These are phyloP conservation scores for Trichophyton verrucosum DNA, from an alignment of 2,329 filamentous ascomycete species.

Conservation along the genomic window DNA sequence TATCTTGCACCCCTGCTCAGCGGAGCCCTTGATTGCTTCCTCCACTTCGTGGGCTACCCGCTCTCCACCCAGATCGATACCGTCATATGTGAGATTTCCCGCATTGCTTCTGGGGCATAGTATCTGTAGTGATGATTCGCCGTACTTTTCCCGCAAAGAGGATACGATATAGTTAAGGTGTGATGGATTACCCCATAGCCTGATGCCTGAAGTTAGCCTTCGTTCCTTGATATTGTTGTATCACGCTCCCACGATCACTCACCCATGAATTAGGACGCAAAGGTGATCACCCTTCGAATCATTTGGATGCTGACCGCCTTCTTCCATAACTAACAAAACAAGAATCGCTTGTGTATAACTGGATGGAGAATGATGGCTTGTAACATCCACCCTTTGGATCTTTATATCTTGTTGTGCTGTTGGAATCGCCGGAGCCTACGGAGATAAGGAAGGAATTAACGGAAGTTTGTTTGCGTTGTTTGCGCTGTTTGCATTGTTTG, in stretches of 20 bases:
- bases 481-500: background rate
- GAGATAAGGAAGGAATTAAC: background rate
- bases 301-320: background rate
- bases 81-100: conserved; percentile 50
- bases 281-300: conserved; percentile 38
- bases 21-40: conserved; percentile 41
- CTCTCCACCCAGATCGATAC: conserved; percentile 57
- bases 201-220: conserved; percentile 18
- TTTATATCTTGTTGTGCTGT: background rate
- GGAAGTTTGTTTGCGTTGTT: background rate
- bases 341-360: background rate
- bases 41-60: conserved; percentile 53
- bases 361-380: background rate
- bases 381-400: background rate
- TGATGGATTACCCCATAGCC: conserved; percentile 49
- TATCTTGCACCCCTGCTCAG: conserved; percentile 55
- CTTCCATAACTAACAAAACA: background rate
- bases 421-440: background rate
- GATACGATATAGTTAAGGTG: conserved; percentile 45
- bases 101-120: conserved; percentile 45
- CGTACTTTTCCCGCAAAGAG: conserved; percentile 39
- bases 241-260: conserved; percentile 16
- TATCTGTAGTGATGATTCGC: conserved; percentile 39
- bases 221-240: background rate
- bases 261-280: conserved; percentile 52